A percentile compares a stretch with the other conserved stretches of the same genome.
These are phyloP conservation scores for Mortierella sp. DNA, from an alignment of 371 early-diverging fungal genomes.

Conservation along the genomic window DNA sequence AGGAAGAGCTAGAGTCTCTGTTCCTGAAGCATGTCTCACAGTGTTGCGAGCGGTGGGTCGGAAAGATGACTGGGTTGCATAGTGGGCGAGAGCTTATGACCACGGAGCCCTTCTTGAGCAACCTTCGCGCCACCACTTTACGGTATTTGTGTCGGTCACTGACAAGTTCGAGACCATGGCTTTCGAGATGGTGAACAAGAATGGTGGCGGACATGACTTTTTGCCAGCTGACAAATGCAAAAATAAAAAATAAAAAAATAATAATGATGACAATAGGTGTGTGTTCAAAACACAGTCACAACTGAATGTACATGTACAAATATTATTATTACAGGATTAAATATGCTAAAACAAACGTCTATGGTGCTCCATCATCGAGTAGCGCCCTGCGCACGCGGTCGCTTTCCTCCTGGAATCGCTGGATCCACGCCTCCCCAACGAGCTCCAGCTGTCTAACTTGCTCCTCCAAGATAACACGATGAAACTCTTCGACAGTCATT, in stretches of 20 bases:
- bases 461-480: conserved; percentile 29
- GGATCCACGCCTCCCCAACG: conserved; percentile 37
- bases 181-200: conserved; percentile 35
- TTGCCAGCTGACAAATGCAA: not conserved
- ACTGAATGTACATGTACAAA: no score
- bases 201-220: conserved; percentile 28
- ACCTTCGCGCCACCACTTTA: conserved; percentile 39
- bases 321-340: no score
- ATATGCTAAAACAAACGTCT: not conserved
- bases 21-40: conserved; percentile 51
- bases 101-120: conserved; percentile 26
- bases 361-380: conserved; percentile 20
- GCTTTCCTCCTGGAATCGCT: conserved; percentile 47
- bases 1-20: not conserved
- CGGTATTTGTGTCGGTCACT: conserved; percentile 44
- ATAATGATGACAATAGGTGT: not conserved
- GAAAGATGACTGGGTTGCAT: conserved; percentile 53
- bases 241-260: not conserved
- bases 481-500: conserved; percentile 55
- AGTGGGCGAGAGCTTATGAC: conserved; percentile 47
- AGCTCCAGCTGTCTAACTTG: conserved; percentile 39
- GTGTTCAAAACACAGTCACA: no score
- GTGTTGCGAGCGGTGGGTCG: conserved; percentile 48
- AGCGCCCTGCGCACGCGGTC: conserved; percentile 35
- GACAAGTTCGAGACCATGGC: conserved; percentile 34